Evolutionary conservation across 805 yeast genomes (phyloP), one percentile per base, ranked within the genome.

Genomic region (Tetrapisispora nanseiensis): DNA sequence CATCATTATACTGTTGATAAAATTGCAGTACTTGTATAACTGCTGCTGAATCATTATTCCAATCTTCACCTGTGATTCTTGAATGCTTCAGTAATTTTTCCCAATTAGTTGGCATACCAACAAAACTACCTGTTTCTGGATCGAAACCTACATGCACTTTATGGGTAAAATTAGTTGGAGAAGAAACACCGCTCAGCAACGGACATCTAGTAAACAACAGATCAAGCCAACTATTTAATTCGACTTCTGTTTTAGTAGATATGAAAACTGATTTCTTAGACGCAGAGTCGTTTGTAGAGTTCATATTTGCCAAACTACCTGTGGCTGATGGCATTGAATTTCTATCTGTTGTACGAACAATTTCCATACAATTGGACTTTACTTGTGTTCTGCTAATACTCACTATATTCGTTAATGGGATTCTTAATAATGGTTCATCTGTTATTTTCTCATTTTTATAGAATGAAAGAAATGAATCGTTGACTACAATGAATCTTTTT

Each of bases 71-170:
- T 3, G 96, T 84, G 50, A 92, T 87, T 42, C 95, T 90, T 43
- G 92, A 84, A 19, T 87, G 87, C 37, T 81, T 75, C 37, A 92
- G 72, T 34, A 89, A 69, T 50, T 80, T 75, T 50, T 86, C 90
- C 98, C 98, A 92, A 51, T 86, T 92, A 12, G 80, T 80, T 2
- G 98, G 99, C 50, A 92, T 73, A 5, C 97, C 98, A 1, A 94
- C 86, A 62, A 83, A 89, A 37, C 82, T 82, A 10, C 96, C 96
- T 39, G 71, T 74, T 23, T 83, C 80, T 4, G 92, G 90, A 59
- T 84, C 94, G 54, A 81, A 83, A 1, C 89, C 89, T 21, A 84
- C 90, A 59, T 84, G 92, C 15, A 89, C 96, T 56, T 81, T 84
- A 60, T 94, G 98, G 10, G 95, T 86, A 62, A 90, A 90, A 61